Evolutionary conservation across 228 moss, liverwort and hornwort species (phyloP).

Genomic region (Sphagnum magellanicum): DNA sequence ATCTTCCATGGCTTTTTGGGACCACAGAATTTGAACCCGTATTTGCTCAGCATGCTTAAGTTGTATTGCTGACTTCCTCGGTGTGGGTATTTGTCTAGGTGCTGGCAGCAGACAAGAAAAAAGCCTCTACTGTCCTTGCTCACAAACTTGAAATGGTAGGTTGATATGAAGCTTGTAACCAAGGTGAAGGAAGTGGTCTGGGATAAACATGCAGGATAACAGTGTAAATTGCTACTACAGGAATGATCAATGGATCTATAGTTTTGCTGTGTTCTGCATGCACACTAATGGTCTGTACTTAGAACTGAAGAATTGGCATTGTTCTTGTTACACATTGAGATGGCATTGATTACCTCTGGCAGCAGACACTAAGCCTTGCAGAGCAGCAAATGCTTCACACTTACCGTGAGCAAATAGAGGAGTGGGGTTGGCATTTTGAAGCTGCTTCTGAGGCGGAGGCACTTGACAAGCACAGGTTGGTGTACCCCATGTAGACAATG

Average conservation of each 20-base stretch:
- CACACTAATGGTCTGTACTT: too few relatives aligned
- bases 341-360: too few relatives aligned
- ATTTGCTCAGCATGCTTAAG: too few relatives aligned
- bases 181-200: too few relatives aligned
- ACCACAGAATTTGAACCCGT: too few relatives aligned
- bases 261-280: too few relatives aligned
- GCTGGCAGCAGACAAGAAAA: constrained; percentile 41
- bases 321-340: too few relatives aligned
- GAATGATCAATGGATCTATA: too few relatives aligned
- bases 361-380: constrained; percentile 59
- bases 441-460: constrained; percentile 14
- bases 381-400: constrained; percentile 79
- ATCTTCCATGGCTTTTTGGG: background rate
- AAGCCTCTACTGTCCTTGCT: constrained; percentile 44
- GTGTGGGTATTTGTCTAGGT: constrained; percentile 33
- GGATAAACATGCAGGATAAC: too few relatives aligned
- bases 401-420: constrained; percentile 66
- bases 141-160: constrained; percentile 63
- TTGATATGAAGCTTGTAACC: background rate
- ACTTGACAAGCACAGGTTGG: constrained; percentile 24
- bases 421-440: constrained; percentile 91
- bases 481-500: background rate
- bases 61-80: background rate
- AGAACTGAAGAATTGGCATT: too few relatives aligned
- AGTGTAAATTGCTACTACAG: too few relatives aligned